Evolutionary conservation across 805 yeast species (phyloP), one percentile per base, ranked within the genome.

Genomic region (Wickerhamiella alocasiicola): DNA sequence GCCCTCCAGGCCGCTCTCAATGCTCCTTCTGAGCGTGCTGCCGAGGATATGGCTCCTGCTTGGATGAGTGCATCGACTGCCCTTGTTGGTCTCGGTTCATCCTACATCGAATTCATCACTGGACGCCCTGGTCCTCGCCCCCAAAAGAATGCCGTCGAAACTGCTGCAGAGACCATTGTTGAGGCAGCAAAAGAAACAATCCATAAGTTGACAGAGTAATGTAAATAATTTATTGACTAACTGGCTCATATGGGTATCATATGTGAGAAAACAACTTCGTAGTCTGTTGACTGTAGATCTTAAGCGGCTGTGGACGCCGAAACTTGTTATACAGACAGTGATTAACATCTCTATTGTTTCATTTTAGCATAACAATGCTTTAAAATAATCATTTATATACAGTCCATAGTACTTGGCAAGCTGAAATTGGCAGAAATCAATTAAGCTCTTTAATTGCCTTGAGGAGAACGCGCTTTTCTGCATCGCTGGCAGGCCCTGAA

Each of bases 401-500:
- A n/a, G n/a, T n/a, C n/a, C n/a, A n/a, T n/a, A n/a, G n/a, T n/a
- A n/a, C n/a, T n/a, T n/a, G n/a, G n/a, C n/a, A n/a, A n/a, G n/a
- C n/a, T n/a, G n/a, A n/a, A n/a, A n/a, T n/a, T n/a, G n/a, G n/a
- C n/a, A n/a, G n/a, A n/a, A n/a, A n/a, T n/a, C n/a, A n/a, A n/a
- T n/a, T n/a, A n/a, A n/a, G n/a, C n/a, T n/a, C n/a, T n/a, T n/a
- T n/a, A n/a, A n/a, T n/a, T n/a, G n/a, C n/a, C n/a, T n/a, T n/a
- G n/a, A n/a, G n/a, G n/a, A n/a, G n/a, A n/a, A n/a, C n/a, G n/a
- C n/a, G n/a, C n/a, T n/a, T n/a, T 49, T 91, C 98, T 25, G 70
- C 69, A n/a, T 69, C 74, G 12, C 68, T 67, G 1, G 94, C 79
- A 29, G 70, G 72, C 2, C 97, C 98, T 50, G 93, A 74, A 3